Conservation (phyloP, 495 filamentous ascomycete genomes). For the Penicillium goetzii region DNA sequence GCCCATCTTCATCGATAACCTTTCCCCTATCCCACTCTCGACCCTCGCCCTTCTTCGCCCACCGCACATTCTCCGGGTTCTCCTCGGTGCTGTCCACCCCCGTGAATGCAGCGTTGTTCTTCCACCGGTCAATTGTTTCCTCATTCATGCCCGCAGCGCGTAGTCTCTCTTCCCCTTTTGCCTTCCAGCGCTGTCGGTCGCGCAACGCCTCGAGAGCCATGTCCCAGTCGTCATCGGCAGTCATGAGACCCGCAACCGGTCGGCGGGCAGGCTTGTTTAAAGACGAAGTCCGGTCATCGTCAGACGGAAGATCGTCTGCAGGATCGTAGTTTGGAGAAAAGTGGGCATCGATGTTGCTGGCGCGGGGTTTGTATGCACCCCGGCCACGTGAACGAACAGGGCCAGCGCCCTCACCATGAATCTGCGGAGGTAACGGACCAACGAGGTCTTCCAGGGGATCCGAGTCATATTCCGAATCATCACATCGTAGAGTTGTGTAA, state of each 20-base stretch:
- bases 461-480: constrained; percentile 54
- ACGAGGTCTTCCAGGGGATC: constrained; percentile 80
- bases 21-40: constrained; percentile 93
- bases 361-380: constrained; percentile 58
- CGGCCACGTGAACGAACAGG: constrained; percentile 71
- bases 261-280: constrained; percentile 38
- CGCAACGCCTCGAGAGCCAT: constrained; percentile 77
- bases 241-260: constrained; percentile 48
- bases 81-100: constrained; percentile 50
- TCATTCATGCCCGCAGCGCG: constrained; percentile 80
- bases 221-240: constrained; percentile 73
- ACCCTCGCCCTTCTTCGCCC: constrained; percentile 77
- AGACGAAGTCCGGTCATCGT: constrained; percentile 44
- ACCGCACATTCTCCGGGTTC: constrained; percentile 68
- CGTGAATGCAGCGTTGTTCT: constrained; percentile 56
- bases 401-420: constrained; percentile 29
- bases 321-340: constrained; percentile 83
- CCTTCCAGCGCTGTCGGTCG: constrained; percentile 82
- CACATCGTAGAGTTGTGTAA: neutral
- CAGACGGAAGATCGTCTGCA: constrained; percentile 63
- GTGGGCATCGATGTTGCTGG: constrained; percentile 76
- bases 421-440: constrained; percentile 71
- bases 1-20: constrained; percentile 66
- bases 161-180: constrained; percentile 75
- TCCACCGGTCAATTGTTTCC: constrained; percentile 76